phyloP scores from a whole-genome alignment of 768 basidiomycete species.

The Daedaleopsis sinensis region DNA sequence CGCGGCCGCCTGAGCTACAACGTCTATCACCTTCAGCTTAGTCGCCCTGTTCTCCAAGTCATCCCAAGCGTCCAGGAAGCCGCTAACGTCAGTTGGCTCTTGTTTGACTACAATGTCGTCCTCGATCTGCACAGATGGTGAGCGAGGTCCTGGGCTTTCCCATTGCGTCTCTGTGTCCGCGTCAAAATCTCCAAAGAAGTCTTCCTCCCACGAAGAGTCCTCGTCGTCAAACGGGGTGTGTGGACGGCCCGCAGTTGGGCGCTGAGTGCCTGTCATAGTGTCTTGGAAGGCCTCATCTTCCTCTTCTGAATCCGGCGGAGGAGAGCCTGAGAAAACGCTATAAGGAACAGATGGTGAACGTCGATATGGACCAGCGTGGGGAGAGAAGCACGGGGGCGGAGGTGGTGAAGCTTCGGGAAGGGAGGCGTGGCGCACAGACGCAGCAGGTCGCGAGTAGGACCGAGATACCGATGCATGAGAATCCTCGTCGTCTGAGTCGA shows the following conservation, averaged over 20 bases:
- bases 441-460: constrained; percentile 59
- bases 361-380: constrained; percentile 30
- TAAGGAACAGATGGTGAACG: constrained; percentile 63
- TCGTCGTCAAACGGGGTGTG: constrained; percentile 21
- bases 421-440: constrained; percentile 44
- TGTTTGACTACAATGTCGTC: constrained; percentile 51
- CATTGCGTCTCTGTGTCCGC: constrained; percentile 61
- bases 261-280: constrained; percentile 40
- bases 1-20: constrained; percentile 43
- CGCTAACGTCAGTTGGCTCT: constrained; percentile 63
- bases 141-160: constrained; percentile 64
- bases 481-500: constrained; percentile 42
- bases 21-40: constrained; percentile 42
- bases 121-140: constrained; percentile 55
- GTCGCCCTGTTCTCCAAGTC: constrained; percentile 51
- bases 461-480: constrained; percentile 40
- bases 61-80: constrained; percentile 73
- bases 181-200: constrained; percentile 48
- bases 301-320: constrained; percentile 73
- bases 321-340: constrained; percentile 54
- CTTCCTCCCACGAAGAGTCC: constrained; percentile 39
- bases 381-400: constrained; percentile 24
- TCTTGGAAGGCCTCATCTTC: constrained; percentile 50
- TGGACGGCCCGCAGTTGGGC: constrained; percentile 31
- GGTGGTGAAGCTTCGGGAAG: constrained; percentile 39